Percentiles rank a stretch among this genome's conserved stretches.
Evolutionary conservation across 257 asterid genomes (phyloP).

Genomic region (Nicotiana attenuata): DNA sequence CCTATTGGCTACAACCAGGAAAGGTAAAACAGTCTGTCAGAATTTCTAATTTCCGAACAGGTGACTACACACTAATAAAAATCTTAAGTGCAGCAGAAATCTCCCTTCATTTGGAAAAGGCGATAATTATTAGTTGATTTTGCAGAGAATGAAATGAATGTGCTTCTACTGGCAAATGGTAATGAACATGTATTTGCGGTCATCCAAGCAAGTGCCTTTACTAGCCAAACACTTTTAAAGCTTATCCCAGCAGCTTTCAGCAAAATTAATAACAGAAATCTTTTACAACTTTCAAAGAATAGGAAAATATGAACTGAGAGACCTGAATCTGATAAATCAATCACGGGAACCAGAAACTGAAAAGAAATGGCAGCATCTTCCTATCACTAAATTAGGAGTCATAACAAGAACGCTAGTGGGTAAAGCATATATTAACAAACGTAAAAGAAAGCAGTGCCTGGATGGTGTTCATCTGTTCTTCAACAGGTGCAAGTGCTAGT

Average conservation of each 20-base stretch:
- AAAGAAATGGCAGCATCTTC: not conserved
- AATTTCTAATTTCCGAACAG: constrained; percentile 11
- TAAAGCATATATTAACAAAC: not conserved
- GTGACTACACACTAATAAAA: not conserved
- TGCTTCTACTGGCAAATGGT: not conserved
- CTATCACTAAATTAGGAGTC: not conserved
- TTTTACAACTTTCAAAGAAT: not conserved
- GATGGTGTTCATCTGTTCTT: constrained; percentile 54
- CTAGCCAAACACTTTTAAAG: not conserved
- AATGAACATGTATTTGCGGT: not conserved
- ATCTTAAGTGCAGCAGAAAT: not conserved
- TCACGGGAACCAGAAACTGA: constrained; percentile 3
- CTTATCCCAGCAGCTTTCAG: constrained; percentile 9
- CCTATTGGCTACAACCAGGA: constrained; percentile 72
- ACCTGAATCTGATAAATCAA: not conserved
- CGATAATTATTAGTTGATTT: not conserved
- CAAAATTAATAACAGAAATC: not conserved
- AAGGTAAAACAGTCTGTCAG: constrained; percentile 13
- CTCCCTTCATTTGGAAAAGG: not conserved
- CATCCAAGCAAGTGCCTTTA: not conserved
- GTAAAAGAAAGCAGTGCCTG: constrained; percentile 43
- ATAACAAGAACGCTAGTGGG: not conserved
- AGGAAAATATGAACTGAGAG: not conserved
- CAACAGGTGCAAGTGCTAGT: constrained; percentile 76
- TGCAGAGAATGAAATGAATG: not conserved